A percentile compares a stretch with the other conserved stretches of the same genome.
phyloP scores from a whole-genome alignment of 257 asterid genomes.

The Solanum paucissectum region DNA sequence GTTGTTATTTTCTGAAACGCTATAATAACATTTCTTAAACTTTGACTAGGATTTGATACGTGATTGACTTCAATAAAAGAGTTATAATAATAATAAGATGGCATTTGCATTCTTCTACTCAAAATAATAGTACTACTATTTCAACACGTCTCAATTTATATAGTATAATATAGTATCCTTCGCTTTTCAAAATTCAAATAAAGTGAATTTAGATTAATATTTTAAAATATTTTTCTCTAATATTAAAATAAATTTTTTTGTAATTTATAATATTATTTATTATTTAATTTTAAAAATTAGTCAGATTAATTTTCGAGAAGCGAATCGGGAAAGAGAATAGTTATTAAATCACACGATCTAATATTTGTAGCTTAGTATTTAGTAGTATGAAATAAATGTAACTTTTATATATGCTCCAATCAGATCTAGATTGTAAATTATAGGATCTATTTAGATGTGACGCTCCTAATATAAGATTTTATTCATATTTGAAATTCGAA shows the following conservation, averaged over 20 bases:
- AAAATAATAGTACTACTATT: not conserved
- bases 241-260: not conserved
- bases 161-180: not conserved
- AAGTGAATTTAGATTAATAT: not conserved
- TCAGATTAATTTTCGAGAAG: not conserved
- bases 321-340: not conserved
- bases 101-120: not conserved
- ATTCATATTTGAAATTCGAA: accelerated
- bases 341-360: not conserved
- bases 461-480: no score
- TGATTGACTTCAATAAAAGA: not conserved
- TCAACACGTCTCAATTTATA: not conserved
- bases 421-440: no score
- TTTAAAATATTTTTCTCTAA: not conserved
- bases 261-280: not conserved
- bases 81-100: not conserved
- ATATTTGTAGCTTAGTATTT: not conserved
- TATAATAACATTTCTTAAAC: not conserved
- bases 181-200: not conserved
- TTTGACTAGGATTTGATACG: not conserved
- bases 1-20: not conserved
- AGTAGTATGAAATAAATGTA: not conserved
- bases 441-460: no score
- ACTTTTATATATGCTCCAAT: no score
- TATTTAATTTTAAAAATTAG: not conserved